Conservation (phyloP, 2,329 filamentous ascomycete species). For the Phoma herbarum region DNA sequence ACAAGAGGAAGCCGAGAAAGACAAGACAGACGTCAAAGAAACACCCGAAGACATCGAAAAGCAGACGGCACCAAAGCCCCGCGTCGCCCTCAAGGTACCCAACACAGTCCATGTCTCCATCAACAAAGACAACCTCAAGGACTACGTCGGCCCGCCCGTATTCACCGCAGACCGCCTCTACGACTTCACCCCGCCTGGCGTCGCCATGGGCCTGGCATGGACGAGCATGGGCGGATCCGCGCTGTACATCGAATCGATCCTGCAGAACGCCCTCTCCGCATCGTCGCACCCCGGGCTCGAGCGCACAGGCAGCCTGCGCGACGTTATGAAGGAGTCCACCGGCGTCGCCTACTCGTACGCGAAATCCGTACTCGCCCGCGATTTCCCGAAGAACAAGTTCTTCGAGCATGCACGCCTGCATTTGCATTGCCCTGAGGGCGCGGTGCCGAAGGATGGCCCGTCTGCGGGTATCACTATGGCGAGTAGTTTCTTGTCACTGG, state of each 20-base stretch:
- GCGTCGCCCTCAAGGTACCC: slow-evolving; percentile 81
- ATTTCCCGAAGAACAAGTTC: slow-evolving; percentile 91
- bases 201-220: slow-evolving; percentile 98
- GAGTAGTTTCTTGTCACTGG: slow-evolving; percentile 87
- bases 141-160: slow-evolving; percentile 94
- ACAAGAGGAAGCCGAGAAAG: slow-evolving; percentile 73
- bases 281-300: slow-evolving; percentile 81
- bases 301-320: slow-evolving; percentile 92
- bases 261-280: slow-evolving; percentile 81
- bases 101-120: slow-evolving; percentile 87
- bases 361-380: slow-evolving; percentile 84
- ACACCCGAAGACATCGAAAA: slow-evolving; percentile 65
- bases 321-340: slow-evolving; percentile 98
- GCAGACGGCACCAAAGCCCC: slow-evolving; percentile 71
- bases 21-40: slow-evolving; percentile 69
- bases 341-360: slow-evolving; percentile 95
- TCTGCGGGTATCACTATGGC: slow-evolving; percentile 96
- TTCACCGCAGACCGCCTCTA: slow-evolving; percentile 97
- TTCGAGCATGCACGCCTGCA: slow-evolving; percentile 96
- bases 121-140: slow-evolving; percentile 87
- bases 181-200: slow-evolving; percentile 90
- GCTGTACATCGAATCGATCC: slow-evolving; percentile 95
- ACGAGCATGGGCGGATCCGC: slow-evolving; percentile 96
- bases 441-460: slow-evolving; percentile 87
- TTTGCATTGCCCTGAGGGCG: slow-evolving; percentile 94